A percentile compares a stretch with the other conserved stretches of the same genome.
These are phyloP conservation scores for Solanum stenotomum DNA, from an alignment of 257 asterid species.

Conservation along the genomic window DNA sequence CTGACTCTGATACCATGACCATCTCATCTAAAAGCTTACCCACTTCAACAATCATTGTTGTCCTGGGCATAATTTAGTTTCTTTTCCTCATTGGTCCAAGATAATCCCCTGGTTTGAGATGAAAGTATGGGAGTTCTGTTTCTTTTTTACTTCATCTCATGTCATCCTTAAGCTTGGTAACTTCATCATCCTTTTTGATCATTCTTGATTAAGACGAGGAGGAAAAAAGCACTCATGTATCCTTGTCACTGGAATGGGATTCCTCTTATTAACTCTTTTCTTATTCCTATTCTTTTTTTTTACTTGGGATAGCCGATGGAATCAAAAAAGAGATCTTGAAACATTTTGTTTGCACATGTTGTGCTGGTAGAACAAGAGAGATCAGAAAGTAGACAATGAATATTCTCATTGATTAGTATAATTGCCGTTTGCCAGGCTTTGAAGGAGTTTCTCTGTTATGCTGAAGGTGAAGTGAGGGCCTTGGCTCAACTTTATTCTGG, in stretches of 20 bases:
- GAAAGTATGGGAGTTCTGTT: neutral
- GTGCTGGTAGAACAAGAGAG: neutral
- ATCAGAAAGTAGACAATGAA: neutral
- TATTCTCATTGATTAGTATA: neutral
- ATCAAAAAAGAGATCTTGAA: neutral
- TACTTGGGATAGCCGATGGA: neutral
- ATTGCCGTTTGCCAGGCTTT: conserved; percentile 40
- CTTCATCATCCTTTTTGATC: neutral
- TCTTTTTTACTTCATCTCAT: neutral
- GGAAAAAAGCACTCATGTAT: neutral
- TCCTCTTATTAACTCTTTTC: neutral
- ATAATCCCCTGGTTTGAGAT: neutral
- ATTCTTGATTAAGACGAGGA: neutral
- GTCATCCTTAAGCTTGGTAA: neutral
- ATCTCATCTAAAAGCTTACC: neutral
- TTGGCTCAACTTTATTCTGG: conserved; percentile 84
- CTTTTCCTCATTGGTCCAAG: neutral
- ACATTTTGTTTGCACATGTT: neutral
- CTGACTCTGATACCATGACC: neutral
- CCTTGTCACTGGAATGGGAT: neutral
- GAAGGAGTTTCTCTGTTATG: conserved; percentile 69
- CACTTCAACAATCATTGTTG: neutral
- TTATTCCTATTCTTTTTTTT: neutral
- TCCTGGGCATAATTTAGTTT: neutral
- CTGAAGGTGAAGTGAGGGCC: conserved; percentile 91